phyloP scores from a whole-genome alignment of 768 basidiomycete species.

The Lyophyllum decastes region DNA sequence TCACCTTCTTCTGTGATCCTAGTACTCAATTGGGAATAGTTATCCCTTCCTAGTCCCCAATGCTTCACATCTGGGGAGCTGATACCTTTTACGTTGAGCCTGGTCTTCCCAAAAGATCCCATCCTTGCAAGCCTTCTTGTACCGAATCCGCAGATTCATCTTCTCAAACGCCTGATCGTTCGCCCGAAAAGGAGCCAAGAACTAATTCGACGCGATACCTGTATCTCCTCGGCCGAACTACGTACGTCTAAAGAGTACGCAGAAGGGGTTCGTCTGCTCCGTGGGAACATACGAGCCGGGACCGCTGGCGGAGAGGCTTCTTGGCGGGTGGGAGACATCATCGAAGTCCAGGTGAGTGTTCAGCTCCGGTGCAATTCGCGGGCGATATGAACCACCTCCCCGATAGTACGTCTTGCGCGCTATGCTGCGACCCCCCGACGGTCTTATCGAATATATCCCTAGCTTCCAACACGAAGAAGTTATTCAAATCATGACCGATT shows the following conservation, averaged over 20 bases:
- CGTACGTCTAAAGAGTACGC: conserved; percentile 28
- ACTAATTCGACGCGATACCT: conserved; percentile 26
- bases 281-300: conserved; percentile 37
- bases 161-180: conserved; percentile 36
- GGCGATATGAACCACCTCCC: not conserved
- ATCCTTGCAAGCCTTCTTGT: conserved; percentile 37
- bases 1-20: not conserved
- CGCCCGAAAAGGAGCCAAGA: conserved; percentile 25
- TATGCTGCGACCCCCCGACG: conserved; percentile 29
- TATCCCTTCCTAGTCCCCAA: conserved; percentile 36
- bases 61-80: conserved; percentile 40
- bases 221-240: conserved; percentile 22
- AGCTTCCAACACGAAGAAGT: conserved; percentile 35
- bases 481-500: conserved; percentile 39
- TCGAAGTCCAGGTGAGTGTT: conserved; percentile 28
- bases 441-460: conserved; percentile 32
- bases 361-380: not conserved
- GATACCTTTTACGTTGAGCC: conserved; percentile 38
- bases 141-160: conserved; percentile 31
- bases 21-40: conserved; percentile 22
- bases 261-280: conserved; percentile 36
- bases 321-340: conserved; percentile 33
- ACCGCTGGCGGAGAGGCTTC: conserved; percentile 35
- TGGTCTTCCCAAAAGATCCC: conserved; percentile 36
- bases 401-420: conserved; percentile 40